Evolutionary conservation across 2,329 filamentous ascomycete species (phyloP).

Genomic region (Pseudogymnoascus sp.): DNA sequence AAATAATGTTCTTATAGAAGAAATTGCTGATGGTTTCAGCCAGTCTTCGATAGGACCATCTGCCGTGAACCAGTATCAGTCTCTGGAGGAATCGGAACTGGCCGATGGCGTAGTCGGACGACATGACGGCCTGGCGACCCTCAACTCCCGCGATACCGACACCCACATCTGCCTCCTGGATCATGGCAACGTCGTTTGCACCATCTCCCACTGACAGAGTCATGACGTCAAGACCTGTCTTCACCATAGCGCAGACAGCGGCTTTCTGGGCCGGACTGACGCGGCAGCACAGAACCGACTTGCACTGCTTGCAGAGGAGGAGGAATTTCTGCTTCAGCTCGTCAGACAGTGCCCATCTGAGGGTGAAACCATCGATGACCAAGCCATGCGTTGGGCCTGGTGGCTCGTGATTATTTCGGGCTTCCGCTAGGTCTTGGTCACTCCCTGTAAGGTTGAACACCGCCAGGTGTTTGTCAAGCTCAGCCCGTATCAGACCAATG

Average conservation of each 20-base stretch:
- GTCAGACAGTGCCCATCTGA: constrained; percentile 80
- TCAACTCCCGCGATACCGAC: constrained; percentile 92
- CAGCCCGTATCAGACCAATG: constrained; percentile 30
- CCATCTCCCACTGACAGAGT: constrained; percentile 89
- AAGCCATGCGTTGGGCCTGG: constrained; percentile 84
- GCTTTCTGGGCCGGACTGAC: constrained; percentile 96
- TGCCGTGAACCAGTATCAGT: constrained; percentile 79
- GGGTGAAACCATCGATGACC: constrained; percentile 88
- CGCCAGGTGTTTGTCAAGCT: constrained; percentile 69
- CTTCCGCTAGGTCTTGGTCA: constrained; percentile 73
- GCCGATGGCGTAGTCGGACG: constrained; percentile 88
- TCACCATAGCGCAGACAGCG: constrained; percentile 90
- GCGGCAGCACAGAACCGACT: constrained; percentile 91
- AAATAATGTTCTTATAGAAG: constrained; percentile 99
- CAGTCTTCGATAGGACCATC: constrained; percentile 89
- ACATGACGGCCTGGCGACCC: constrained; percentile 90
- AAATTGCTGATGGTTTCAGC: constrained; percentile 95
- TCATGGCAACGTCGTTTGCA: constrained; percentile 96
- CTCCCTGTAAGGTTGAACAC: constrained; percentile 74
- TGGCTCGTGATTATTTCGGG: constrained; percentile 76
- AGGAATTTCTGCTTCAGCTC: constrained; percentile 84
- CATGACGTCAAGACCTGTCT: constrained; percentile 90
- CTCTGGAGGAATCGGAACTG: constrained; percentile 86
- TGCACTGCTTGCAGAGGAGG: constrained; percentile 92
- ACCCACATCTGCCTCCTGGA: constrained; percentile 90